Conservation (phyloP, 2,329 filamentous ascomycete genomes). For the Fusarium tuaranense region DNA sequence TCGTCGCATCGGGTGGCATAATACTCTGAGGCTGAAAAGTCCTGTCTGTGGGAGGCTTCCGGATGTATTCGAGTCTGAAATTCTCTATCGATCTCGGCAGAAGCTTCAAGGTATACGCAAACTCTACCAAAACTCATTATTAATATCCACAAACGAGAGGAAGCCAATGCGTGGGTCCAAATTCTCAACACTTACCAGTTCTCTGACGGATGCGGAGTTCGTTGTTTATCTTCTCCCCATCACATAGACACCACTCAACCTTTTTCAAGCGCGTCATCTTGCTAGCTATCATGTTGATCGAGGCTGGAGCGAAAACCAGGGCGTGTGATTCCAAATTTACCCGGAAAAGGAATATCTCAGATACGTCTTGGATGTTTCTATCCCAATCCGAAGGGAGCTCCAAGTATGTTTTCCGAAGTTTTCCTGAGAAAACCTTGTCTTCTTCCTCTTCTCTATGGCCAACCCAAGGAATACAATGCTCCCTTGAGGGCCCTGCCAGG, state of each 20-base stretch:
- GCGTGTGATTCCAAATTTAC: slow-evolving; percentile 7
- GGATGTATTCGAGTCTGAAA: slow-evolving; percentile 8
- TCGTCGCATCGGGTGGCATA: not conserved
- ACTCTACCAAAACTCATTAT: not conserved
- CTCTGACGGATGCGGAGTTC: slow-evolving; percentile 4
- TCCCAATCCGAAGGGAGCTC: not conserved
- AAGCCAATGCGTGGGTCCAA: not conserved
- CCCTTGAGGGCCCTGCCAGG: not conserved
- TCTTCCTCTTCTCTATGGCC: not conserved
- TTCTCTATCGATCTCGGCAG: slow-evolving; percentile 6
- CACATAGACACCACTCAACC: slow-evolving; percentile 10
- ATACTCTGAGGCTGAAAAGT: not conserved
- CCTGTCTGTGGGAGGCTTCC: not conserved
- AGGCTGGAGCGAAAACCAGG: slow-evolving; percentile 15
- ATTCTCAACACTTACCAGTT: slow-evolving; percentile 5
- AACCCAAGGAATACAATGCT: slow-evolving; percentile 1
- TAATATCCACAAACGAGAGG: not conserved
- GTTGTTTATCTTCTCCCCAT: not conserved
- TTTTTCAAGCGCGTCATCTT: slow-evolving; percentile 10
- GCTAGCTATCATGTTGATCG: not conserved
- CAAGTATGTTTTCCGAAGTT: not conserved
- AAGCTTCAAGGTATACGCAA: slow-evolving; percentile 1
- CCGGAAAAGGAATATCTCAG: slow-evolving; percentile 4
- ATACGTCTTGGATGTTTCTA: not conserved
- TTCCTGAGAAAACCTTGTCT: not conserved